A percentile compares a stretch with the other conserved stretches of the same genome.
These are phyloP conservation scores for Ustilago tritici DNA, from an alignment of 1,284 basidiomycete species.

Conservation along the genomic window DNA sequence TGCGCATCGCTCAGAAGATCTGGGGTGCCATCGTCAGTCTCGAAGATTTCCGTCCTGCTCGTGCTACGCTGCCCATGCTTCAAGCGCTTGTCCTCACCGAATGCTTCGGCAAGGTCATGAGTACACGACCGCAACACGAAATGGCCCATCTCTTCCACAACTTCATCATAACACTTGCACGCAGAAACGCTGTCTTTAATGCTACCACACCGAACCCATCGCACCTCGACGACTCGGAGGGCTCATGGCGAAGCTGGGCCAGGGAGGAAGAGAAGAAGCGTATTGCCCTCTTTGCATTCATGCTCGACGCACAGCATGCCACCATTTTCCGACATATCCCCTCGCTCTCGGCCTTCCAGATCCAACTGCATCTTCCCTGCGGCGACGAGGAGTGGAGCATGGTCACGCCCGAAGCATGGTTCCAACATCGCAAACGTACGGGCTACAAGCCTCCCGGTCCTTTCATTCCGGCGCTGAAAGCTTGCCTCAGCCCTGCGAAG, in stretches of 20 bases:
- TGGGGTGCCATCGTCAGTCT: constrained; percentile 60
- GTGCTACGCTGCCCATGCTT: constrained; percentile 56
- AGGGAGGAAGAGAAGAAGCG: constrained; percentile 61
- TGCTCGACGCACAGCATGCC: constrained; percentile 58
- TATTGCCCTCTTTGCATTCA: constrained; percentile 54
- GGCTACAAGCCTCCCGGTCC: constrained; percentile 48
- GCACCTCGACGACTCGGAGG: constrained; percentile 44
- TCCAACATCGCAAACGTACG: constrained; percentile 34
- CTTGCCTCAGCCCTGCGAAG: constrained; percentile 49
- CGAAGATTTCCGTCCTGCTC: constrained; percentile 57
- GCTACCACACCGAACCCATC: constrained; percentile 29
- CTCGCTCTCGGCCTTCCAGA: constrained; percentile 55
- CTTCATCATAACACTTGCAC: constrained; percentile 58
- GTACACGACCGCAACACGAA: constrained; percentile 58
- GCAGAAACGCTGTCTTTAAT: constrained; percentile 60
- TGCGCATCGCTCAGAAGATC: constrained; percentile 55
- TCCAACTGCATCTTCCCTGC: constrained; percentile 54
- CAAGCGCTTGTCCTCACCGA: constrained; percentile 61
- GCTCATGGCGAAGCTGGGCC: constrained; percentile 57
- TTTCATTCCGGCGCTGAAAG: constrained; percentile 56
- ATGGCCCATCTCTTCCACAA: constrained; percentile 63
- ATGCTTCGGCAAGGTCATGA: constrained; percentile 58
- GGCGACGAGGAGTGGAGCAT: constrained; percentile 57
- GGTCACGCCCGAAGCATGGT: constrained; percentile 48
- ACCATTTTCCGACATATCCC: constrained; percentile 60